phyloP scores from a whole-genome alignment of 1,284 basidiomycete species.

The Lentinus polychrous region DNA sequence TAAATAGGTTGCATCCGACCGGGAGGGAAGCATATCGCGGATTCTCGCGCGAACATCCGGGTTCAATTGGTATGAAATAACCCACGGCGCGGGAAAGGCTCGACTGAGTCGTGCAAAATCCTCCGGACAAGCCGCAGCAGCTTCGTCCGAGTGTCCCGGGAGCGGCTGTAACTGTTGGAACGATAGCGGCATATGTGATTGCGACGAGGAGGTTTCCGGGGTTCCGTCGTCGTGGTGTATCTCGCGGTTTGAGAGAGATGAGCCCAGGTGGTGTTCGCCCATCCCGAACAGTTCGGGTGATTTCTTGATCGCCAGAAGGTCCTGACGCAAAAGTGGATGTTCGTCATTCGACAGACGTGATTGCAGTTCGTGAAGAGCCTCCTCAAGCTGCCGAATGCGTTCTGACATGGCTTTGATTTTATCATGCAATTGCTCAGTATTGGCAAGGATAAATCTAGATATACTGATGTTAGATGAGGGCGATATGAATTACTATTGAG shows the following conservation, averaged over 20 bases:
- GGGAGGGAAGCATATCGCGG: constrained; percentile 48
- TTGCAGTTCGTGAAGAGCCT: constrained; percentile 50
- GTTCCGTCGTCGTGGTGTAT: constrained; percentile 8
- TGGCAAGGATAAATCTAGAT: constrained; percentile 58
- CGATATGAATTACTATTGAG: neutral
- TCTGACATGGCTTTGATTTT: constrained; percentile 54
- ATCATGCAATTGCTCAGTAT: constrained; percentile 66
- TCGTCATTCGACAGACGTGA: constrained; percentile 42
- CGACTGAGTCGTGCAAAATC: constrained; percentile 54
- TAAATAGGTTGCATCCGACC: constrained; percentile 45
- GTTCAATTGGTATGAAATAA: constrained; percentile 37
- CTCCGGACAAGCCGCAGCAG: constrained; percentile 13
- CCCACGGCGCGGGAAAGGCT: constrained; percentile 59
- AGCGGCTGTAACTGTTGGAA: constrained; percentile 11
- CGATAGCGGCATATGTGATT: constrained; percentile 8
- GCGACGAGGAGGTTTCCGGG: constrained; percentile 6
- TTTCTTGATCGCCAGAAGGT: constrained; percentile 33
- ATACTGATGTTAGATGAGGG: neutral
- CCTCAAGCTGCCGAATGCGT: constrained; percentile 61
- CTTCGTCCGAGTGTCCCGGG: too few species aligned
- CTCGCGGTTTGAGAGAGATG: neutral
- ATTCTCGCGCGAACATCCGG: constrained; percentile 47
- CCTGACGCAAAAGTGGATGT: constrained; percentile 59
- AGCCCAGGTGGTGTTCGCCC: constrained; percentile 12
- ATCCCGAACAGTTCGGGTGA: constrained; percentile 24